These are phyloP conservation scores for Pneumocystis murina DNA, from an alignment of 1,139 yeast genomes.

Conservation along the genomic window DNA sequence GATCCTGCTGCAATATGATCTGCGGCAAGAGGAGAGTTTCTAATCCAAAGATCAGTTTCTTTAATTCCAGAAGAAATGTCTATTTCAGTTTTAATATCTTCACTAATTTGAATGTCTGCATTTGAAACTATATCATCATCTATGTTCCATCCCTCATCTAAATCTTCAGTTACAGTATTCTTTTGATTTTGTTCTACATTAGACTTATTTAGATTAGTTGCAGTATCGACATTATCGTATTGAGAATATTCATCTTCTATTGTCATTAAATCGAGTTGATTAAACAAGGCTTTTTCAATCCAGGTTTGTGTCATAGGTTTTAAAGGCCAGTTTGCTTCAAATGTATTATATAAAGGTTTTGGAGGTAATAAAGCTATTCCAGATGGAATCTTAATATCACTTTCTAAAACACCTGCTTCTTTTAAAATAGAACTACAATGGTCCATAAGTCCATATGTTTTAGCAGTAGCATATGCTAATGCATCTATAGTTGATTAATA, in stretches of 20 bases:
- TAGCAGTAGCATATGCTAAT: conserved; percentile 85
- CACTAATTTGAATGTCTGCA: conserved; percentile 20
- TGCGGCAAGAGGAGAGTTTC: conserved; percentile 81
- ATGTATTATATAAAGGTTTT: conserved; percentile 34
- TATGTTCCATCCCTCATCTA: conserved; percentile 22
- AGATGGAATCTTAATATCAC: conserved; percentile 52
- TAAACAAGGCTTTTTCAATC: conserved; percentile 73
- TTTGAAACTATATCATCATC: conserved; percentile 22
- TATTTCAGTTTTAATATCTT: conserved; percentile 42
- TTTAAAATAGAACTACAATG: conserved; percentile 57
- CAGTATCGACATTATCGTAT: conserved; percentile 10
- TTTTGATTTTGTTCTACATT: conserved; percentile 17
- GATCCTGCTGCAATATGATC: conserved; percentile 93
- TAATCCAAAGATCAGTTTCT: conserved; percentile 70
- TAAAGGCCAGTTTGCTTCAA: conserved; percentile 64
- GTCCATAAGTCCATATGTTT: conserved; percentile 65
- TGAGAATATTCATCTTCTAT: conserved; percentile 30
- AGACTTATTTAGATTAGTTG: conserved; percentile 13
- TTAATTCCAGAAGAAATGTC: conserved; percentile 38
- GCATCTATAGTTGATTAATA: conserved; percentile 29
- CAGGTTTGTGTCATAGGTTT: conserved; percentile 56
- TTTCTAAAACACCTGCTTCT: conserved; percentile 45
- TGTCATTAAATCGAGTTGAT: conserved; percentile 53
- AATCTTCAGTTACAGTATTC: conserved; percentile 24
- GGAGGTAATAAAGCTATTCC: conserved; percentile 27